Percentiles rank a stretch among this genome's conserved stretches.
Conservation (phyloP, 2,329 filamentous ascomycete genomes). For the Tolypocladium endophyticum region DNA sequence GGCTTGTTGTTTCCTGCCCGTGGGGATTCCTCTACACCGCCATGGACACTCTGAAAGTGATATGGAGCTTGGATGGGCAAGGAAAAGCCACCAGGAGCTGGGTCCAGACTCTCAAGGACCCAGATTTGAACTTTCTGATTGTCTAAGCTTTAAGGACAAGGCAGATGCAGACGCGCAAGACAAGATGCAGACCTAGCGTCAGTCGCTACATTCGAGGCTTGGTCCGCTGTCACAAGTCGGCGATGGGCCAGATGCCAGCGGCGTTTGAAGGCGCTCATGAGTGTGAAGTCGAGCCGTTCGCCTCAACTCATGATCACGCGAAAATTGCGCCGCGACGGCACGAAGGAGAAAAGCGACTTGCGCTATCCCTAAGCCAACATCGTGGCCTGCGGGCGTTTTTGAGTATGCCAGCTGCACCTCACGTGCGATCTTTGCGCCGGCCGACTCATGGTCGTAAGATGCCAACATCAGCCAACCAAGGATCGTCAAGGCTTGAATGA, state of each 20-base stretch:
- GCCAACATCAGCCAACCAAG: background rate
- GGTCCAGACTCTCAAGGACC: constrained; percentile 31
- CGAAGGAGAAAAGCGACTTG: background rate
- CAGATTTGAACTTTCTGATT: constrained; percentile 32
- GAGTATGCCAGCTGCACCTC: background rate
- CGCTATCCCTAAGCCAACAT: too few relatives aligned
- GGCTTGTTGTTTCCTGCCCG: constrained; percentile 28
- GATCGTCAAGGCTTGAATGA: background rate
- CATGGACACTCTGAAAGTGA: constrained; percentile 30
- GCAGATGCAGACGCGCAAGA: background rate
- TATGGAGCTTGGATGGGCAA: constrained; percentile 29
- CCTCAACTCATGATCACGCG: background rate
- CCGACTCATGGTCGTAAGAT: background rate
- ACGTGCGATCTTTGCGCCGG: background rate
- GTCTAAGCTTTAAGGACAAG: constrained; percentile 16
- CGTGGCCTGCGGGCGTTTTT: background rate
- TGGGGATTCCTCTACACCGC: constrained; percentile 40
- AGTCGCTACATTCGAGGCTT: background rate
- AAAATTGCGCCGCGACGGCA: background rate
- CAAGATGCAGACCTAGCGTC: background rate
- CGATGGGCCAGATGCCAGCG: background rate
- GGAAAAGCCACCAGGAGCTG: constrained; percentile 22
- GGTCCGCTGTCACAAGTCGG: background rate
- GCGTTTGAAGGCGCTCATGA: background rate
- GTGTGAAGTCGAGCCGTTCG: background rate